A percentile compares a stretch with the other conserved stretches of the same genome.
Evolutionary conservation across 345 rosid genomes (phyloP).

Genomic region (Eutrema japonicum): DNA sequence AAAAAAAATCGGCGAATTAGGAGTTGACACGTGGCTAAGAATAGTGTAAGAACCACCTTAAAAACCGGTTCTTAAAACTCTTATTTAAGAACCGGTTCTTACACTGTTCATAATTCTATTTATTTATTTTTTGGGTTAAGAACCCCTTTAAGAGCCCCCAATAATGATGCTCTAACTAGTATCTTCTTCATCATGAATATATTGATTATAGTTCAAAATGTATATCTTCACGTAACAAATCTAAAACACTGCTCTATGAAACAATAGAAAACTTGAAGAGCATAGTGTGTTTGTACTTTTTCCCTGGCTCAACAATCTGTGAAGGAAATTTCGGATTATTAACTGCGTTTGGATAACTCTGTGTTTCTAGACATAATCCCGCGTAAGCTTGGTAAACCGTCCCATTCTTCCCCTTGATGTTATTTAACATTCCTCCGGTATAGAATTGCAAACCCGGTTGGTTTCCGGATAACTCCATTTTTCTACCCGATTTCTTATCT

Average conservation of each 20-base stretch:
- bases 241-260: conserved; percentile 24
- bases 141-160: too few species aligned
- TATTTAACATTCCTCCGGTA: conserved; percentile 57
- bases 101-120: too few species aligned
- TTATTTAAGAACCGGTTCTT: too few species aligned
- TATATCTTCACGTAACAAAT: neutral
- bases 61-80: too few species aligned
- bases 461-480: conserved; percentile 65
- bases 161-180: conserved; percentile 12
- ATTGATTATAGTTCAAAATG: conserved; percentile 11
- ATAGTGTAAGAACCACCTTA: too few species aligned
- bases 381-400: conserved; percentile 58
- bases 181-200: neutral
- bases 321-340: conserved; percentile 83
- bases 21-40: too few species aligned
- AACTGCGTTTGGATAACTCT: conserved; percentile 75
- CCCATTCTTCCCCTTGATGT: conserved; percentile 77
- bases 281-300: conserved; percentile 71
- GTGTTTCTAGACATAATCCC: conserved; percentile 88
- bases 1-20: too few species aligned
- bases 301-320: conserved; percentile 57
- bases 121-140: too few species aligned
- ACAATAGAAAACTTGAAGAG: conserved; percentile 59
- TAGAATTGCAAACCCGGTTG: conserved; percentile 85
- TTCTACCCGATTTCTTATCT: conserved; percentile 69